Evolutionary conservation across 345 rosid species (phyloP).

Genomic region (Citrus glauca): DNA sequence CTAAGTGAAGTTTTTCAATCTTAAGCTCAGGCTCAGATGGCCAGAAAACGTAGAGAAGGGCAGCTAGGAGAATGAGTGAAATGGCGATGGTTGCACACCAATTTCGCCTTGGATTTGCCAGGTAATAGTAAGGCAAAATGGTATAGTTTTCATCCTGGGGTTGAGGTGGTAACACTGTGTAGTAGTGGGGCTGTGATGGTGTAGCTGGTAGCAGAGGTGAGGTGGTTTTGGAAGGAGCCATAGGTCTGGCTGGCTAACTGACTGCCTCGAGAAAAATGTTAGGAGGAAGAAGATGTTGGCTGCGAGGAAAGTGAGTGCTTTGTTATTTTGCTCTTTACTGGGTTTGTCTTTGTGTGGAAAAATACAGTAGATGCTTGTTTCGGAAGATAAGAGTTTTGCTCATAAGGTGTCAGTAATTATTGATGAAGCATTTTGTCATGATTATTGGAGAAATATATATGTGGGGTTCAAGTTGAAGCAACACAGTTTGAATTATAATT

Average conservation of each 20-base stretch:
- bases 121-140: slow-evolving; percentile 21
- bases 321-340: slow-evolving; percentile 17
- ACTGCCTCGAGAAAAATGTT: slow-evolving; percentile 14
- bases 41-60: slow-evolving; percentile 50
- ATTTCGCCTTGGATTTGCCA: background rate
- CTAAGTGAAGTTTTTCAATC: slow-evolving; percentile 46
- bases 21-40: slow-evolving; percentile 69
- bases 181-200: slow-evolving; percentile 11
- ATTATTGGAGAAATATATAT: background rate
- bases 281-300: slow-evolving; percentile 8
- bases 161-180: slow-evolving; percentile 21
- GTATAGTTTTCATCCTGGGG: slow-evolving; percentile 24
- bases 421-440: background rate
- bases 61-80: slow-evolving; percentile 31
- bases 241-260: background rate
- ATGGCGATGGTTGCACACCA: slow-evolving; percentile 27
- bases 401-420: background rate
- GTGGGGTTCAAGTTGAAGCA: background rate
- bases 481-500: background rate
- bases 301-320: slow-evolving; percentile 25
- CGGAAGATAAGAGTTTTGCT: background rate
- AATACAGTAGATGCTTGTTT: background rate
- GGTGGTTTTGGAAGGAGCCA: slow-evolving; percentile 26
- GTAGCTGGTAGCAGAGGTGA: slow-evolving; percentile 7
- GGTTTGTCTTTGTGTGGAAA: slow-evolving; percentile 3